Conservation (phyloP, 2,329 filamentous ascomycete genomes). For the Talaromyces rugulosus region DNA sequence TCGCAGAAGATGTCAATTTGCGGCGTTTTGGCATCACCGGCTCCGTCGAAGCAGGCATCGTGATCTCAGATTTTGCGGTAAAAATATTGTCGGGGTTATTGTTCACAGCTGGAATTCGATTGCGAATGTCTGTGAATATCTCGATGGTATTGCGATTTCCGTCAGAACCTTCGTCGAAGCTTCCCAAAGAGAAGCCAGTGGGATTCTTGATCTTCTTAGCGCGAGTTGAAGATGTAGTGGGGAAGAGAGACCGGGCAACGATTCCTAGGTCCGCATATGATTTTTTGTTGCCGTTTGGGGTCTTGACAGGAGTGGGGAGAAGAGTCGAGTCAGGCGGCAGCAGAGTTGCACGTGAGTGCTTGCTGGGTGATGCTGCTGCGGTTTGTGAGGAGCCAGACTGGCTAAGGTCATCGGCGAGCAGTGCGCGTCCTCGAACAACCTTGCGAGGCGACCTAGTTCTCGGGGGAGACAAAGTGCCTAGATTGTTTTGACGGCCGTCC, state of each 20-base stretch:
- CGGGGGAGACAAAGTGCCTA: conserved; percentile 25
- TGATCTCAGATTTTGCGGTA: conserved; percentile 35
- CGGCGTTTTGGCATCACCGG: conserved; percentile 31
- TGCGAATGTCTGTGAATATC: conserved; percentile 62
- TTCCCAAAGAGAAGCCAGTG: conserved; percentile 42
- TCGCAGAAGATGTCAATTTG: conserved; percentile 26
- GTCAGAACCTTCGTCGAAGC: conserved; percentile 32
- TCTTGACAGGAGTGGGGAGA: conserved; percentile 60
- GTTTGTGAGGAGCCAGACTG: conserved; percentile 21
- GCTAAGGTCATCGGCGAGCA: conserved; percentile 17
- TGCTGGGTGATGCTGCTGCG: conserved; percentile 19
- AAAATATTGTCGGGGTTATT: conserved; percentile 55
- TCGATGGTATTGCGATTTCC: conserved; percentile 42
- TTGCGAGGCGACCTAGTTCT: conserved; percentile 28
- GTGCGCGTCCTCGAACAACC: conserved; percentile 15
- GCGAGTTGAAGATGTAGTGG: conserved; percentile 41
- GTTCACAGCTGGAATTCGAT: conserved; percentile 54
- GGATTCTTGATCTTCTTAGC: conserved; percentile 44
- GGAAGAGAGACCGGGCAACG: conserved; percentile 53
- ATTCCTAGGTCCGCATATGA: conserved; percentile 38
- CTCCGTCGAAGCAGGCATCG: conserved; percentile 19
- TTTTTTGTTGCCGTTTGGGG: conserved; percentile 51
- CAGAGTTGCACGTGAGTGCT: conserved; percentile 25
- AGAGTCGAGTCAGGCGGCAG: conserved; percentile 32
- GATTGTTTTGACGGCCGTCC: conserved; percentile 16